These are phyloP conservation scores for Lactarius trivialis DNA, from an alignment of 768 basidiomycete genomes.

Conservation along the genomic window DNA sequence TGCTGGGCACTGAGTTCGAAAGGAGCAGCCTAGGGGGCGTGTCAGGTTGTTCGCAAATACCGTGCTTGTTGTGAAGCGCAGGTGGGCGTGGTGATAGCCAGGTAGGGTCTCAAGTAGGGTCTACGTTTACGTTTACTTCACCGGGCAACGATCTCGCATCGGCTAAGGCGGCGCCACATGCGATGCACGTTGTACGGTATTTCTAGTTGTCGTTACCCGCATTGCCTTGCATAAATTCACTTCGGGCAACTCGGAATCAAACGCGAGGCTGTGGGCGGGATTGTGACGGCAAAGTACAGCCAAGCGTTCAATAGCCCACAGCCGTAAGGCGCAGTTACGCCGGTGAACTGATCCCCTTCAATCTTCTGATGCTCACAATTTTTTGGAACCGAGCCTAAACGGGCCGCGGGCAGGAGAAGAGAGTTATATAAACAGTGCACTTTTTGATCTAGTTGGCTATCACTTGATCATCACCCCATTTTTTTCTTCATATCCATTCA, in stretches of 20 bases:
- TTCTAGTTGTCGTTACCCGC: not conserved
- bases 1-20: conserved; percentile 66
- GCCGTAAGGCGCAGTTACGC: not conserved
- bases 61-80: not conserved
- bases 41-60: conserved; percentile 33
- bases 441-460: not conserved
- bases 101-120: not conserved
- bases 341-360: not conserved
- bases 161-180: not conserved
- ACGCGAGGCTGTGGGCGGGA: not conserved
- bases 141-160: not conserved
- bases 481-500: not conserved
- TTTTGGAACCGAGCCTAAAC: not conserved
- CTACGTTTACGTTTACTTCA: not conserved
- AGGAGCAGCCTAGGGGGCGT: conserved; percentile 41
- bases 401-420: not conserved
- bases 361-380: not conserved
- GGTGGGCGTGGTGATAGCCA: not conserved
- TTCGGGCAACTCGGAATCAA: not conserved
- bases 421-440: not conserved
- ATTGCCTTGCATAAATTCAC: too few species aligned
- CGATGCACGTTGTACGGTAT: too few species aligned
- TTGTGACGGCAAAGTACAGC: not conserved
- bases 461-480: not conserved
- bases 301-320: not conserved